A percentile compares a stretch with the other conserved stretches of the same genome.
phyloP scores from a whole-genome alignment of 495 filamentous ascomycete genomes.

The Symbiotaphrina buchneri region DNA sequence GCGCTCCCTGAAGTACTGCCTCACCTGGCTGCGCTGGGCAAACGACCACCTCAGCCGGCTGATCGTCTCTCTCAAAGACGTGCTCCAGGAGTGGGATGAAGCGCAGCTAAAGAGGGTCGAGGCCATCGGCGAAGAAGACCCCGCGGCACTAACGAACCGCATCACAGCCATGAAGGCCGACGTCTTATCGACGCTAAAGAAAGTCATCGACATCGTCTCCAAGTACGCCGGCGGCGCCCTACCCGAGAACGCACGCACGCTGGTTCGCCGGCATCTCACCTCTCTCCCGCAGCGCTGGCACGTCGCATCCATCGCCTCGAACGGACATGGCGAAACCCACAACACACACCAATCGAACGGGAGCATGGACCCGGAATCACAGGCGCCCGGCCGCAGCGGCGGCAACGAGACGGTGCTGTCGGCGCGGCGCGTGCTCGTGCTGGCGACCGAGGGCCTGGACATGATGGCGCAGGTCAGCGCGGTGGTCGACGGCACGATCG shows the following conservation, averaged over 20 bases:
- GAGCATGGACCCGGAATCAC: neutral
- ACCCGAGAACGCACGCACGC: constrained; percentile 53
- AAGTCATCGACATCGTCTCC: constrained; percentile 56
- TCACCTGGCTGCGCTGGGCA: constrained; percentile 51
- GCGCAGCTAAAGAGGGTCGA: constrained; percentile 6
- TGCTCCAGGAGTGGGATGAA: constrained; percentile 56
- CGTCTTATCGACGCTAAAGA: constrained; percentile 51
- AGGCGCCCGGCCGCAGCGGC: constrained; percentile 11
- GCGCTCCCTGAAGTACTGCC: constrained; percentile 50
- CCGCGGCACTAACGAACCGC: constrained; percentile 25
- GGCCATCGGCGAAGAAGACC: constrained; percentile 5
- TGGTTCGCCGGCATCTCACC: too few species aligned
- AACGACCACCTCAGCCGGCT: constrained; percentile 51
- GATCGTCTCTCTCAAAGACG: constrained; percentile 40
- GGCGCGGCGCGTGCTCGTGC: constrained; percentile 49
- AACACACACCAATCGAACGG: neutral
- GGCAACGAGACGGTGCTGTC: constrained; percentile 19
- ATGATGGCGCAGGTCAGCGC: constrained; percentile 72
- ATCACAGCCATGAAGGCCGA: constrained; percentile 51
- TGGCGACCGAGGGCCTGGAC: constrained; percentile 72
- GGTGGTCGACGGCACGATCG: constrained; percentile 63
- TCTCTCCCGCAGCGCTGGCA: constrained; percentile 26
- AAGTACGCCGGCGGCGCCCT: constrained; percentile 53
- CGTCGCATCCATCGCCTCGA: neutral
- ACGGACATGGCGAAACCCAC: too few species aligned